Base-by-base conservation (phyloP, 139 green algal genomes). In the Trebouxia sp. region DNA sequence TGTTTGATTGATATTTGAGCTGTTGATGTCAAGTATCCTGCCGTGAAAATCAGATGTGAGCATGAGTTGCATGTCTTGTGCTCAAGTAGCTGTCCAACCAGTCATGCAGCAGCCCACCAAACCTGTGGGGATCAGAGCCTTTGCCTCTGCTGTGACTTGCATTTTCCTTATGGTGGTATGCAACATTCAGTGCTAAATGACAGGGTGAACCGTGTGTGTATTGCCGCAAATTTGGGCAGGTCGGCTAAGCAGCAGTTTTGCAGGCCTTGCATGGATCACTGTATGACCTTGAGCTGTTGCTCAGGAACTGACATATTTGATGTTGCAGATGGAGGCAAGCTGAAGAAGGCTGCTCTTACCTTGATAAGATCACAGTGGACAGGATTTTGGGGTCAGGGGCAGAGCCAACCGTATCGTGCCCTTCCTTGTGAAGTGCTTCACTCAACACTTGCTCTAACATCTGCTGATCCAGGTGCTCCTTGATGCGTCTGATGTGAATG, bases 381-480 rank as follows among this genome's bases (percentile, higher is more conserved):
- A 69, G 58, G 11, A 42, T n/a, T 39, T 69, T 0, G 1, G 14
- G 28, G 24, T 69, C 58, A 69, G 58, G 58, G 5, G 58, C 58
- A n/a, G 58, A 30, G 17, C 9, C 6, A 24, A 42, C 58, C 2
- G 30, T 6, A 20, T 1, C 6, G 28, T 0, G 30, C 58, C 67
- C n/a, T 12, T 26, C 17, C 1, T 51, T 14, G 20, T 51, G 39
- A 20, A 51, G 15, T 15, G 51, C 67, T 20, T 48, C 67, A 6
- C 39, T 28, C 30, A 48, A 38, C 67, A 51, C n/a, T 26, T 51
- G 22, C 41, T 76, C 9, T 3, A 76, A 12, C 38, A 32, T 28
- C 67, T 76, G 67, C 67, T 37, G 41, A 22, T 51, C 67, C 41
- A 55, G 17, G 37, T 76, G 67, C 67, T 48, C 7, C 17, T 76